Evolutionary conservation across 768 basidiomycete genomes (phyloP).

Genomic region (Mycena chlorophos): DNA sequence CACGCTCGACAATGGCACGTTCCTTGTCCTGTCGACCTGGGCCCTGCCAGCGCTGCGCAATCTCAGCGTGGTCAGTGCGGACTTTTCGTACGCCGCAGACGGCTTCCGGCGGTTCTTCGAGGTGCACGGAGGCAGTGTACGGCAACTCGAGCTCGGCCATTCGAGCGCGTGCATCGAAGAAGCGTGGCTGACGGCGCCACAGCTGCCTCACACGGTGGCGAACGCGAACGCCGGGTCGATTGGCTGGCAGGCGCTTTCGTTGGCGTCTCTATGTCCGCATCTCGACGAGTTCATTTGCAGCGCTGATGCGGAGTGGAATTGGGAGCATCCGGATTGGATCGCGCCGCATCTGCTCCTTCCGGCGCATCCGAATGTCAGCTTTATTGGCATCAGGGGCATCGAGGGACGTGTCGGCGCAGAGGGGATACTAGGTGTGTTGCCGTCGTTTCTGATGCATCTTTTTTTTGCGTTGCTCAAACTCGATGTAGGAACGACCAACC

Average conservation of each 20-base stretch:
- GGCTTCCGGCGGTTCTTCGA: slow-evolving; percentile 69
- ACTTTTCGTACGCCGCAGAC: slow-evolving; percentile 66
- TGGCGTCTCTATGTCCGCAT: slow-evolving; percentile 52
- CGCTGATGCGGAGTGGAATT: slow-evolving; percentile 81
- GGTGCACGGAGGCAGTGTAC: slow-evolving; percentile 60
- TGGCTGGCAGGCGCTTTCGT: slow-evolving; percentile 30
- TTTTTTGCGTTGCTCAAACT: not conserved
- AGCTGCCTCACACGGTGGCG: slow-evolving; percentile 28
- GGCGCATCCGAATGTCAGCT: slow-evolving; percentile 56
- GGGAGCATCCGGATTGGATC: slow-evolving; percentile 79
- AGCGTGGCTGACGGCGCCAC: slow-evolving; percentile 56
- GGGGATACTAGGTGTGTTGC: slow-evolving; percentile 30
- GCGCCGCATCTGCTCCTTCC: slow-evolving; percentile 73
- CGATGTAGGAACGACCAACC: slow-evolving; percentile 15
- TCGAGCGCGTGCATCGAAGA: slow-evolving; percentile 67
- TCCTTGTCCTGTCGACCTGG: slow-evolving; percentile 66
- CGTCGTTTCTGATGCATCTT: slow-evolving; percentile 4
- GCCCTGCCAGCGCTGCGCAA: slow-evolving; percentile 61
- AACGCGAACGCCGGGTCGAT: slow-evolving; percentile 26
- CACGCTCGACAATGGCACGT: slow-evolving; percentile 70
- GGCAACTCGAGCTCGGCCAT: slow-evolving; percentile 73
- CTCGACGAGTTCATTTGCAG: slow-evolving; percentile 69
- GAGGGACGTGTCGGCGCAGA: slow-evolving; percentile 60
- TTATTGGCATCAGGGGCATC: slow-evolving; percentile 74
- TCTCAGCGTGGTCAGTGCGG: slow-evolving; percentile 67